phyloP scores from a whole-genome alignment of 2,329 filamentous ascomycete species.

The Colletotrichum neosansevieriae region DNA sequence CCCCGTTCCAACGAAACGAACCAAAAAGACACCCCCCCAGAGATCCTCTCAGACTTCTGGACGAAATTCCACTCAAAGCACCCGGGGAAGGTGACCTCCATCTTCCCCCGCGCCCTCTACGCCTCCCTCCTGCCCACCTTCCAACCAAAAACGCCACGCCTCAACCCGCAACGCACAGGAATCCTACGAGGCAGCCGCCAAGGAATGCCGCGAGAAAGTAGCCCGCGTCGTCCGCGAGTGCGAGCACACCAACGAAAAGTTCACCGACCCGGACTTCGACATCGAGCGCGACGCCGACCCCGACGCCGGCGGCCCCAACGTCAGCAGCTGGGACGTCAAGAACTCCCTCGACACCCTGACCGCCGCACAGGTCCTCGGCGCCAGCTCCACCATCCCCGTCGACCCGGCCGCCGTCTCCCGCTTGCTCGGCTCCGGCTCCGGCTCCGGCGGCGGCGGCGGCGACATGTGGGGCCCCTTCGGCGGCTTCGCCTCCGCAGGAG shows the following conservation, averaged over 20 bases:
- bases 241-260: constrained; percentile 59
- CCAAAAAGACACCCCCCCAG: constrained; percentile 55
- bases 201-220: constrained; percentile 55
- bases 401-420: constrained; percentile 41
- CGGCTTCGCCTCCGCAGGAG: neutral
- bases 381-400: constrained; percentile 40
- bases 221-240: constrained; percentile 56
- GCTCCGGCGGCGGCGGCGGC: neutral
- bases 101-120: constrained; percentile 58
- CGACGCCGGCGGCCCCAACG: constrained; percentile 26
- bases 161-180: constrained; percentile 61
- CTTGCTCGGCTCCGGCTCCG: constrained; percentile 40
- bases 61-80: constrained; percentile 54
- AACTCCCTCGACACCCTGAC: constrained; percentile 43
- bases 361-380: constrained; percentile 42
- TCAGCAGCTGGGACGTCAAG: constrained; percentile 43
- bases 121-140: constrained; percentile 47
- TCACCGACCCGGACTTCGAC: constrained; percentile 59
- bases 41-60: constrained; percentile 57
- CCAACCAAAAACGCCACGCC: constrained; percentile 50
- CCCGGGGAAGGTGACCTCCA: constrained; percentile 58
- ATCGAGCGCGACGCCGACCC: constrained; percentile 51
- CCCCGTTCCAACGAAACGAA: neutral
- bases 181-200: constrained; percentile 56
- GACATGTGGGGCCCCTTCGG: constrained; percentile 2